Base-by-base conservation (phyloP, 768 basidiomycete species). In the Polyporus arcularius region DNA sequence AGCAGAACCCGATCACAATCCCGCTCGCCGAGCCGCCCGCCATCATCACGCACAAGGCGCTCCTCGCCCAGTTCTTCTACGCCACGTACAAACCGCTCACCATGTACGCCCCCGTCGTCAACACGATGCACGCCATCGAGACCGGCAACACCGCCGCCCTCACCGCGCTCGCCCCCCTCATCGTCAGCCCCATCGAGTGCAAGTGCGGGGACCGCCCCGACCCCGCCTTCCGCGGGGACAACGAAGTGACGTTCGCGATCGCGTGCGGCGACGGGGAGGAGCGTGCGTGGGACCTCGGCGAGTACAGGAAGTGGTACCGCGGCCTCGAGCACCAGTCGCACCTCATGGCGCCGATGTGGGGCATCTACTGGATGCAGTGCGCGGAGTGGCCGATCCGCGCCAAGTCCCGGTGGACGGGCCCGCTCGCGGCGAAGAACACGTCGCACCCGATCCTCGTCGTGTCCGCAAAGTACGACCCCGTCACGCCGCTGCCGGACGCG, bases 261-360 rank as follows among this genome's bases (percentile, higher is more conserved):
- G 58, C 30, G 26, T 65, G 64, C 48, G 64, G 57, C 43, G 64
- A 65, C 47, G 65, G 45, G 45, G 65, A 60, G 52, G 41, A 18
- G 53, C 28, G 21, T 6, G 8, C 38, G 16, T 55, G 41, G 41
- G 53, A 55, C 30, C 39, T n/a, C 18, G 50, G 15, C n/a, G 47
- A 14, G 18, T 59, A 21, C 58, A 15, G 16, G 6, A 41, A 12
- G 51, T 43, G 18, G 30, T 51, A 53, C 26, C 28, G 4, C 18
- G 46, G 26, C 21, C 47, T 61, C 41, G 43, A 42, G 18, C 32
- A 31, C 5, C 31, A 9, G 31, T 54, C 59, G 12, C 53, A 30
- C 16, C 56, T 57, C 52, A 38, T 46, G 12, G 55, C 55, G n/a
- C 61, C 61, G 52, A 5, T 55, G 42, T 58, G 51, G 56, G 52